phyloP scores from a whole-genome alignment of 768 basidiomycete species.

The Russula brevipes region DNA sequence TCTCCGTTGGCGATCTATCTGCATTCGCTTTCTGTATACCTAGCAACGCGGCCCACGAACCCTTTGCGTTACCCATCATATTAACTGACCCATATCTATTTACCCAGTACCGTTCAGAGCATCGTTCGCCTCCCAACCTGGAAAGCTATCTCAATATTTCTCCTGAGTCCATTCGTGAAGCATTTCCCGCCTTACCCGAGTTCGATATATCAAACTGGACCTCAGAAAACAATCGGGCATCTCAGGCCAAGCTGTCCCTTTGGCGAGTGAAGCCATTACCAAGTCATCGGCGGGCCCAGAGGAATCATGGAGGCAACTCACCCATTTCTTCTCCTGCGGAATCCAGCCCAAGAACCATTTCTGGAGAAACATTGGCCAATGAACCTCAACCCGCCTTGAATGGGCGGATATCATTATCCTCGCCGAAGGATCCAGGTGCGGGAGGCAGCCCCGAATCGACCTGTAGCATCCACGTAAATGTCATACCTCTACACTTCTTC shows the following conservation, averaged over 20 bases:
- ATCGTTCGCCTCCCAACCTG: conserved; percentile 37
- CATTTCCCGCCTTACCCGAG: conserved; percentile 38
- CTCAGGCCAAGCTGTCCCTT: conserved; percentile 50
- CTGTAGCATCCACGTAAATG: conserved; percentile 35
- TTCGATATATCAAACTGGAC: conserved; percentile 67
- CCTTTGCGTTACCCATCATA: conserved; percentile 57
- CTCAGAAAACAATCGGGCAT: conserved; percentile 34
- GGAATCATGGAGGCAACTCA: background rate
- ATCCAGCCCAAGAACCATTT: background rate
- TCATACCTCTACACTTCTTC: conserved; percentile 70
- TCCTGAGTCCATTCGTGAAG: background rate
- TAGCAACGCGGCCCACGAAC: conserved; percentile 16
- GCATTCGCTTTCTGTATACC: conserved; percentile 46
- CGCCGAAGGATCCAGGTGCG: background rate
- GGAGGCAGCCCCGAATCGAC: conserved; percentile 1
- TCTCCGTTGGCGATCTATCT: conserved; percentile 50
- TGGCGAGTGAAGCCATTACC: conserved; percentile 50
- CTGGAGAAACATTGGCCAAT: background rate
- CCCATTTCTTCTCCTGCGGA: background rate
- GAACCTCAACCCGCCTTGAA: conserved; percentile 20
- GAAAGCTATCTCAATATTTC: conserved; percentile 4
- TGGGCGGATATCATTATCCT: conserved; percentile 20
- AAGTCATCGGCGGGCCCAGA: conserved; percentile 9
- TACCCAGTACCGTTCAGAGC: conserved; percentile 47
- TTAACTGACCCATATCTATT: conserved; percentile 67